Conservation (phyloP, 371 early-diverging fungal genomes). For the Apophysomyces sp. region DNA sequence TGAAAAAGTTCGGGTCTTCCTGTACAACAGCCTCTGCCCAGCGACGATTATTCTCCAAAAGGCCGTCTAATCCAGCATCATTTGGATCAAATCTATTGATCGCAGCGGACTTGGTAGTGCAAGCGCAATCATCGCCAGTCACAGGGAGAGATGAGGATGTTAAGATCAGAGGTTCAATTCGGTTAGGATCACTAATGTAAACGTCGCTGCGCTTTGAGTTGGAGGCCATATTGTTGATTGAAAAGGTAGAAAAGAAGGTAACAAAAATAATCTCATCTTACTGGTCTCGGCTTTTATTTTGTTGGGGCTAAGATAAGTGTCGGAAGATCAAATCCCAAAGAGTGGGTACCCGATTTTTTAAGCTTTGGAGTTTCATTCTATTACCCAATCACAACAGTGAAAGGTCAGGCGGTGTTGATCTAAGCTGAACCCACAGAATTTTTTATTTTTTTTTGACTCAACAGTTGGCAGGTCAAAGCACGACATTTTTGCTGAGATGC, state of each 20-base stretch:
- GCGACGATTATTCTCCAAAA: slow-evolving; percentile 27
- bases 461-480: too few species aligned
- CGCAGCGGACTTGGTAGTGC: not conserved
- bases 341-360: too few species aligned
- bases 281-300: too few species aligned
- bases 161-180: not conserved
- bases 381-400: too few species aligned
- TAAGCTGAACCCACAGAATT: too few species aligned
- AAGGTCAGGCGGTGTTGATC: too few species aligned
- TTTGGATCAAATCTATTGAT: slow-evolving; percentile 26
- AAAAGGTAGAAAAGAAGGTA: not conserved
- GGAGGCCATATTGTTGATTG: not conserved
- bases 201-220: not conserved
- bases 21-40: slow-evolving; percentile 41
- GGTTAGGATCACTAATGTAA: not conserved
- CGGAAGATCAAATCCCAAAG: too few species aligned
- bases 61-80: slow-evolving; percentile 18
- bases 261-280: too few species aligned
- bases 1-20: slow-evolving; percentile 40
- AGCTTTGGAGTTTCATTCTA: too few species aligned
- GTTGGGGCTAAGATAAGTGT: too few species aligned
- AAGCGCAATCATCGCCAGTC: not conserved
- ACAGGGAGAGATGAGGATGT: not conserved
- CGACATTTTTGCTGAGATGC: too few species aligned
- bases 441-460: too few species aligned